Percentiles rank a stretch among this genome's conserved stretches.
Evolutionary conservation across 163 green algal genomes (phyloP).

Genomic region (Scenedesmus sp.): DNA sequence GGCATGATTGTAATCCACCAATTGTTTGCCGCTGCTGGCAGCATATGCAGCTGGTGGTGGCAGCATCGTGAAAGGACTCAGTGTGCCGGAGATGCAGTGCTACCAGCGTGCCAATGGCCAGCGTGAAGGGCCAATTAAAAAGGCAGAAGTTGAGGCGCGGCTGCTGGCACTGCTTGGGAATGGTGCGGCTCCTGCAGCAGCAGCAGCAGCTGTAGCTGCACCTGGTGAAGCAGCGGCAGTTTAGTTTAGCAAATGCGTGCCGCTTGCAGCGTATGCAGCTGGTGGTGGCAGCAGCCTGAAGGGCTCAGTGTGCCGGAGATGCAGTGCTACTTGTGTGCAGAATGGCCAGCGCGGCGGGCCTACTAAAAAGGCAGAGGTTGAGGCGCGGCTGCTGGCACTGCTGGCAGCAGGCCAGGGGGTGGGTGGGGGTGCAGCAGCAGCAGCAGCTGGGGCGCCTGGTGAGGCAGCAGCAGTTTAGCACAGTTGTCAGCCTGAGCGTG

Average conservation of each 20-base stretch:
- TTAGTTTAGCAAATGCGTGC: neutral
- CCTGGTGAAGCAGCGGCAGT: neutral
- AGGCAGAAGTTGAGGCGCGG: constrained; percentile 29
- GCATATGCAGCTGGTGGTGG: neutral
- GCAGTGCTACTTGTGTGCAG: constrained; percentile 68
- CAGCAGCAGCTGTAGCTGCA: neutral
- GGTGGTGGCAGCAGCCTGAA: constrained; percentile 32
- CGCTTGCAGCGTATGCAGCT: neutral
- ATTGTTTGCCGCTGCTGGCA: constrained; percentile 1
- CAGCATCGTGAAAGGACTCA: constrained; percentile 65
- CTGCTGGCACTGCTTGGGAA: constrained; percentile 26
- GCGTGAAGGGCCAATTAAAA: constrained; percentile 12
- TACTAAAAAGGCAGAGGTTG: constrained; percentile 29
- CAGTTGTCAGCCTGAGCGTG: too few relatives aligned
- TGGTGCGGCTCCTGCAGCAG: neutral
- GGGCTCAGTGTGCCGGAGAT: constrained; percentile 66
- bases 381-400: constrained; percentile 35
- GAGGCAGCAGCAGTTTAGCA: neutral
- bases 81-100: constrained; percentile 77
- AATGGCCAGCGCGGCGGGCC: constrained; percentile 17
- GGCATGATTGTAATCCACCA: neutral
- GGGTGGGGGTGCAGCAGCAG: neutral
- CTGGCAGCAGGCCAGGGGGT: neutral
- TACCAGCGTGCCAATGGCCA: constrained; percentile 58
- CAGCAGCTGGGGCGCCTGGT: neutral